These are phyloP conservation scores for Aphanomyces cochlioides DNA, from an alignment of 352 stramenopile species.

Conservation along the genomic window DNA sequence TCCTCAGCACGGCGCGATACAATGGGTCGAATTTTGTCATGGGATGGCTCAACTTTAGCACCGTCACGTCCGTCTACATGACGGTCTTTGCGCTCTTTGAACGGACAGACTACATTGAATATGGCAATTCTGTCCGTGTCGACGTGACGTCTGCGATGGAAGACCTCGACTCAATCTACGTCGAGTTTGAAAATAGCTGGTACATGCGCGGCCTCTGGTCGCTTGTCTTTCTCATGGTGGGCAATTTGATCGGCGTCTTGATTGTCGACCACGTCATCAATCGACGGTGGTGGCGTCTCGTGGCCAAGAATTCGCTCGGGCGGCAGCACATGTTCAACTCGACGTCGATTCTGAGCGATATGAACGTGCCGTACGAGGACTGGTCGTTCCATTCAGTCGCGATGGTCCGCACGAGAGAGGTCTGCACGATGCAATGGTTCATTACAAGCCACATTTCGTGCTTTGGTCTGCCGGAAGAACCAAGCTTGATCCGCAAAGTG, in stretches of 20 bases:
- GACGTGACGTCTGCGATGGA: constrained; percentile 1
- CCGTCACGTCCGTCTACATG: constrained; percentile 9
- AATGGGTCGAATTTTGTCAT: constrained; percentile 22
- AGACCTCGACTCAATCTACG: constrained; percentile 4
- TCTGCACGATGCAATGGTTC: constrained; percentile 29
- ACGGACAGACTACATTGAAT: constrained; percentile 15
- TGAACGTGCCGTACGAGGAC: neutral
- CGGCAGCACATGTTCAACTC: constrained; percentile 25
- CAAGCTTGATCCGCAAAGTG: neutral
- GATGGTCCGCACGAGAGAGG: neutral
- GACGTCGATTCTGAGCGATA: constrained; percentile 24
- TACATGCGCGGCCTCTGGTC: constrained; percentile 14
- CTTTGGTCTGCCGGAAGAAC: constrained; percentile 27
- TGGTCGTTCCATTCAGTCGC: neutral
- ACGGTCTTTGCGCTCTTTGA: constrained; percentile 4
- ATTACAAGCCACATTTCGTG: constrained; percentile 23
- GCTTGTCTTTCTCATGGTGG: constrained; percentile 11
- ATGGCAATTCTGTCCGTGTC: constrained; percentile 5
- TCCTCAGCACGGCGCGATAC: constrained; percentile 8
- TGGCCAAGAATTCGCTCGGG: constrained; percentile 6
- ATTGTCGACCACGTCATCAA: constrained; percentile 20
- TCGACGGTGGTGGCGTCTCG: constrained; percentile 7
- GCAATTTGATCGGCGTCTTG: constrained; percentile 12
- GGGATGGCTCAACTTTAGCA: constrained; percentile 23
- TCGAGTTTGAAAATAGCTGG: constrained; percentile 15